phyloP scores from a whole-genome alignment of 805 yeast species.

The Teunomyces atbi region DNA sequence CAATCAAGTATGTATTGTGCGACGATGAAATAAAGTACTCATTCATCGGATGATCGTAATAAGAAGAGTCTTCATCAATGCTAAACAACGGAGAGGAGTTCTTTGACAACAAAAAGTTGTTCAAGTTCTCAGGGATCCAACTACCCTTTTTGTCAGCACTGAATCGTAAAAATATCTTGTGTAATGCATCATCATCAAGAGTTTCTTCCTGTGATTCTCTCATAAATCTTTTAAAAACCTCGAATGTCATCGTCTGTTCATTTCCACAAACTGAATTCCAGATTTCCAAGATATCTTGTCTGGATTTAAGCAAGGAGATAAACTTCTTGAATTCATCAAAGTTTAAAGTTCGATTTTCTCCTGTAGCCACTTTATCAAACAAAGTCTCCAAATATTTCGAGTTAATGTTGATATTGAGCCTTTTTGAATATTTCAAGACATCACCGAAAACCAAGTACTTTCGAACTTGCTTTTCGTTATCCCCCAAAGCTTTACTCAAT shows the following conservation, averaged over 20 bases:
- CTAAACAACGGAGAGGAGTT: slow-evolving; percentile 19
- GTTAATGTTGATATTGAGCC: slow-evolving; percentile 73
- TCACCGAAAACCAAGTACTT: slow-evolving; percentile 58
- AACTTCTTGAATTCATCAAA: slow-evolving; percentile 76
- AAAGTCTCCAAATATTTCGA: slow-evolving; percentile 44
- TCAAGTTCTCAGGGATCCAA: slow-evolving; percentile 23
- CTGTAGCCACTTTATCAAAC: slow-evolving; percentile 46
- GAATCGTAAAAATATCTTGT: slow-evolving; percentile 30
- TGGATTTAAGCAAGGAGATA: slow-evolving; percentile 61
- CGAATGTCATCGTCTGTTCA: slow-evolving; percentile 18
- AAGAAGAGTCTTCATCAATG: slow-evolving; percentile 9
- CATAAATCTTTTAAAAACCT: slow-evolving; percentile 40
- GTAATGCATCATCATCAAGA: slow-evolving; percentile 22
- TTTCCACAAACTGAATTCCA: slow-evolving; percentile 39
- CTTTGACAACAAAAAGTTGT: slow-evolving; percentile 31
- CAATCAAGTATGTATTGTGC: slow-evolving; percentile 88
- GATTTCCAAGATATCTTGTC: slow-evolving; percentile 59
- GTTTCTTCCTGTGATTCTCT: slow-evolving; percentile 47
- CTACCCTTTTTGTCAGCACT: slow-evolving; percentile 13
- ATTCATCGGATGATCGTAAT: slow-evolving; percentile 57
- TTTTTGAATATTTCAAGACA: slow-evolving; percentile 59
- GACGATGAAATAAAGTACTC: slow-evolving; percentile 91
- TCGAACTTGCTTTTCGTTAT: slow-evolving; percentile 19
- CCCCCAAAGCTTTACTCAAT: slow-evolving; percentile 19
- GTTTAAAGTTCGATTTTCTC: slow-evolving; percentile 39